These are phyloP conservation scores for Picea glauca DNA, from an alignment of 75 land plant species.

Conservation along the genomic window DNA sequence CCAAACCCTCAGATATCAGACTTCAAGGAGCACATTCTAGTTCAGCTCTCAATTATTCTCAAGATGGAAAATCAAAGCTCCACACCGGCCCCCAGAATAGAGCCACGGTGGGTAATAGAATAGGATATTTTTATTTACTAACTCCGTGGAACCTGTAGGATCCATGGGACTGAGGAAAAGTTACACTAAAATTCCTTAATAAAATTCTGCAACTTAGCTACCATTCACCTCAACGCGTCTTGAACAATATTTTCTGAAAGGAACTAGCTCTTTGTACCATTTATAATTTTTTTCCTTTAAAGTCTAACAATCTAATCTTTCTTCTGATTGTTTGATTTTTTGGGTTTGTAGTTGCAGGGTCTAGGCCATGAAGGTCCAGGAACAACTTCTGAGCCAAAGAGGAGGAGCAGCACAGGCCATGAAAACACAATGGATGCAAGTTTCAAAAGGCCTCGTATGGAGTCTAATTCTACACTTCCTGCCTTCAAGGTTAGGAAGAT, in stretches of 20 bases:
- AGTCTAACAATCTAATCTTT: background rate
- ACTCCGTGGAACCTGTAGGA: too few species aligned
- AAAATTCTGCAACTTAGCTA: background rate
- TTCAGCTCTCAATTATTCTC: background rate
- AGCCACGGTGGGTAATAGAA: background rate
- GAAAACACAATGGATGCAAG: background rate
- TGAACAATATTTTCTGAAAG: too few species aligned
- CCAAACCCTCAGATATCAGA: conserved; percentile 6
- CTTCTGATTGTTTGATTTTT: background rate
- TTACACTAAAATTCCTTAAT: too few species aligned
- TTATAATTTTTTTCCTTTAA: background rate
- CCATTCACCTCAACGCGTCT: background rate
- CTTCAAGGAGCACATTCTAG: conserved; percentile 1
- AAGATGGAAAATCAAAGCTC: conserved; percentile 2
- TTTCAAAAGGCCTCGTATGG: conserved; percentile 13
- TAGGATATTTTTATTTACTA: too few species aligned
- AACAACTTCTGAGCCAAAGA: background rate
- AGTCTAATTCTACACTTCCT: background rate
- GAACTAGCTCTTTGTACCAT: too few species aligned
- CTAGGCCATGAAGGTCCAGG: conserved; percentile 4
- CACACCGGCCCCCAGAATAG: conserved; percentile 4
- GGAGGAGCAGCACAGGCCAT: conserved; percentile 9
- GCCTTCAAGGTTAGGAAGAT: background rate
- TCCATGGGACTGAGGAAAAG: too few species aligned
- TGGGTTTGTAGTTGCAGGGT: too few species aligned